Evolutionary conservation across 164 flowering plant genomes (phyloP), one percentile per base, ranked within the genome.

Genomic region (Chloranthus sessilifolius): DNA sequence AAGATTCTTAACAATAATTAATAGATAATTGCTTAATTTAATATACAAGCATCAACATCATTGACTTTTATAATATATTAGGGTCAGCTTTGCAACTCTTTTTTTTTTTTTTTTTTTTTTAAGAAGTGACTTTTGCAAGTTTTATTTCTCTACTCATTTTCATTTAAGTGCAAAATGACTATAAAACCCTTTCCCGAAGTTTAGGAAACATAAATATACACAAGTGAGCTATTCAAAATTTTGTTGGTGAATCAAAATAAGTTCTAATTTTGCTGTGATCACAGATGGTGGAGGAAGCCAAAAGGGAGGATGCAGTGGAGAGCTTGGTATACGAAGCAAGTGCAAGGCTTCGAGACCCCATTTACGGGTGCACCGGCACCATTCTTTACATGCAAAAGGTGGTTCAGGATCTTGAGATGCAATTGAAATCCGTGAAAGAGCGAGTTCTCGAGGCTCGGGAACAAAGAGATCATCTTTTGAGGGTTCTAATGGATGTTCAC

Each of bases 291-390:
- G 73, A 65, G 1, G 51, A 69, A 20, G 61, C 65, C 3, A 77
- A 72, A 46, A 74, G 86, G 54, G 77, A 64, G 2, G 86, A 82
- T 40, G 78, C 84, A 1, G 90, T 76, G 63, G 75, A 71, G 63
- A 82, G 85, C 48, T 49, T 82, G 40, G 83, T 79, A 0, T 82
- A 69, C 8, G 88, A 82, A 43, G 88, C 85, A 0, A 79, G 68
- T 16, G 81, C 75, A 1, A 59, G 85, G 48, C 61, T 77, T 21
- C 46, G 77, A 58, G 88, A 82, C 61, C 88, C 88, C 0, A 76
- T 82, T 24, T 82, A 82, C 11, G 92, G 94, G 1, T 78, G 86
- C 23, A 77, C 75, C 2, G 88, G 94, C 14, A 79, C 88, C 16
- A 79, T 84, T 7, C 80, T 82, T 0, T 74, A 67, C 61, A 55